These are phyloP conservation scores for Candida namnaoensis DNA, from an alignment of 805 yeast genomes.

Conservation along the genomic window DNA sequence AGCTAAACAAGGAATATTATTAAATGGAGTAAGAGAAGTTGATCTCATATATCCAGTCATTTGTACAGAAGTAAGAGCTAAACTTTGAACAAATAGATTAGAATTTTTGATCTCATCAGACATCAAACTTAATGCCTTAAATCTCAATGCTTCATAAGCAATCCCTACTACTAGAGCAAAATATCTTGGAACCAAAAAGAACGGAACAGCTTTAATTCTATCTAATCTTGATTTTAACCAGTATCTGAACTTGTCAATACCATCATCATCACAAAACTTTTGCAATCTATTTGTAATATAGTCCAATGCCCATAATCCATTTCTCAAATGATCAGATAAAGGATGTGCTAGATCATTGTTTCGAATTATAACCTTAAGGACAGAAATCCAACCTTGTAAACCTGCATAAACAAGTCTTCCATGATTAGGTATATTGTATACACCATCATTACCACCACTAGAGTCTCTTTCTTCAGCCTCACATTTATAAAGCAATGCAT, in stretches of 20 bases:
- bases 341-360: conserved; percentile 81
- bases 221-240: conserved; percentile 68
- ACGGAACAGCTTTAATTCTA: conserved; percentile 60
- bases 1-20: conserved; percentile 67
- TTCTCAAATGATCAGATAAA: conserved; percentile 67
- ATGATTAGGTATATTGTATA: conserved; percentile 62
- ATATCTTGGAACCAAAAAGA: conserved; percentile 77
- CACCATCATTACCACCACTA: conserved; percentile 63
- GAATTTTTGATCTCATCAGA: conserved; percentile 45
- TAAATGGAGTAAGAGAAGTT: conserved; percentile 66
- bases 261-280: conserved; percentile 38
- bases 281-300: conserved; percentile 54
- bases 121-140: conserved; percentile 52
- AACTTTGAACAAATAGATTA: conserved; percentile 67
- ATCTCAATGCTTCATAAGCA: conserved; percentile 76
- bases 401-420: conserved; percentile 85
- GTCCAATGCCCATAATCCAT: conserved; percentile 88
- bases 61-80: conserved; percentile 78
- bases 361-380: conserved; percentile 51
- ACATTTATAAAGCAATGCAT: conserved; percentile 65
- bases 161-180: conserved; percentile 77
- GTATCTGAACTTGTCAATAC: conserved; percentile 43
- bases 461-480: conserved; percentile 86
- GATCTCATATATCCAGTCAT: conserved; percentile 70
- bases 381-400: conserved; percentile 84